Evolutionary conservation across 2,329 filamentous ascomycete genomes (phyloP), one percentile per base, ranked within the genome.

Genomic region (Claviceps africana): DNA sequence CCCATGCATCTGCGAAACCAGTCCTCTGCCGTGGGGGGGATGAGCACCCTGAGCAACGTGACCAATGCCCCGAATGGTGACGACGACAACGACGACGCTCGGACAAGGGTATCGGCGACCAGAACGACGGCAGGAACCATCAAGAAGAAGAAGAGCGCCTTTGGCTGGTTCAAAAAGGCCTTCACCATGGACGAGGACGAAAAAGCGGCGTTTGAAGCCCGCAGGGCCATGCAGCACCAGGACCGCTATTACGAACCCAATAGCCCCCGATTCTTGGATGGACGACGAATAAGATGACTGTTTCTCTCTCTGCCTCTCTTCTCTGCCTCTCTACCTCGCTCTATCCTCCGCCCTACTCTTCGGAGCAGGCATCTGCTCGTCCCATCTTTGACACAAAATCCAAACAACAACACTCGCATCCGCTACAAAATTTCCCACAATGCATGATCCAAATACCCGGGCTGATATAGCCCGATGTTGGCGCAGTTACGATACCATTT

Each of bases 91-190:
- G 67, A 68, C 1, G 57, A 62, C n/a, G 57, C 62, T 10, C 57
- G 59, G 9, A 59, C 58, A 17, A 62, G 56, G 56, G 60, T 51
- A 51, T 60, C 57, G n/a, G 62, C 56, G 17, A 59, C 58, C 43
- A 59, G 61, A 22, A 61, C 64, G 1, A 64, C 61, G 19, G 63
- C 66, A 25, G 70, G 70, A 52, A 67, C 72, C 39, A 61, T 82
- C 5, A 83, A 83, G 64, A 84, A 83, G 70, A 83, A 83, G 70
- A 75, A 78, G 56, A 83, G 81, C 58, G 78, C 79, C 1, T 82
- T 84, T 60, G 81, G 80, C 2, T 84, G 81, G 81, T 64, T 84
- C 52, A 83, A 83, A 65, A 83, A 84, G 67, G 80, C 80, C 1
- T 84, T 84, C 50, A 77, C 76, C 35, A 65, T 84, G 28, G 79